A percentile compares a stretch with the other conserved stretches of the same genome.
phyloP scores from a whole-genome alignment of 192 early-diverging fungal genomes.

The Gonapodya prolifera region DNA sequence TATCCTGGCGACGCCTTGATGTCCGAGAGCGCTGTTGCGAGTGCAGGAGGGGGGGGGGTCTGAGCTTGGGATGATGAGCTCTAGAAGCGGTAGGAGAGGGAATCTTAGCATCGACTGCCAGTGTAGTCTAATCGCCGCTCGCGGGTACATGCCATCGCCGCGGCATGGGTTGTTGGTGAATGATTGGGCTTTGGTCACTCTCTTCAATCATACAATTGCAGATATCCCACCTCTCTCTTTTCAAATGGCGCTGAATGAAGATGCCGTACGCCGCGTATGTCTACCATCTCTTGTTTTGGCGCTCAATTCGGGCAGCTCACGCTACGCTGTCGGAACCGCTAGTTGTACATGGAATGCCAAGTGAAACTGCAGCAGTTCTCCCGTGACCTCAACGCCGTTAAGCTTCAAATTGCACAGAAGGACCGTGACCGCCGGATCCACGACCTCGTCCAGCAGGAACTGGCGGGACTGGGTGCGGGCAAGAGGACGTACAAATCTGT shows the following conservation, averaged over 20 bases:
- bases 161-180: too few relatives aligned
- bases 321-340: too few relatives aligned
- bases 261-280: not conserved
- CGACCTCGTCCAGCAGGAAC: not conserved
- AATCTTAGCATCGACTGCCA: too few relatives aligned
- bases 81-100: too few relatives aligned
- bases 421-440: not conserved
- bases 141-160: too few relatives aligned
- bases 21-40: not conserved
- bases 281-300: not conserved
- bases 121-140: too few relatives aligned
- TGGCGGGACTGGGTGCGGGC: not conserved
- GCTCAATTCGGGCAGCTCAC: not conserved
- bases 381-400: not conserved
- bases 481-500: not conserved
- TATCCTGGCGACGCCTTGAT: not conserved
- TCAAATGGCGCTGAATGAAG: not conserved
- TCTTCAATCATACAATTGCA: too few relatives aligned
- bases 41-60: not conserved
- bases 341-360: not conserved
- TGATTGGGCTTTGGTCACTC: too few relatives aligned
- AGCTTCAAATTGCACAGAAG: conserved; percentile 1
- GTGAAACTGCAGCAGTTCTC: not conserved
- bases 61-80: too few relatives aligned
- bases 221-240: too few relatives aligned